Percentiles rank a stretch among this genome's conserved stretches.
Conservation (phyloP, 306 rosid species). For the Astragalus glycyphyllos region DNA sequence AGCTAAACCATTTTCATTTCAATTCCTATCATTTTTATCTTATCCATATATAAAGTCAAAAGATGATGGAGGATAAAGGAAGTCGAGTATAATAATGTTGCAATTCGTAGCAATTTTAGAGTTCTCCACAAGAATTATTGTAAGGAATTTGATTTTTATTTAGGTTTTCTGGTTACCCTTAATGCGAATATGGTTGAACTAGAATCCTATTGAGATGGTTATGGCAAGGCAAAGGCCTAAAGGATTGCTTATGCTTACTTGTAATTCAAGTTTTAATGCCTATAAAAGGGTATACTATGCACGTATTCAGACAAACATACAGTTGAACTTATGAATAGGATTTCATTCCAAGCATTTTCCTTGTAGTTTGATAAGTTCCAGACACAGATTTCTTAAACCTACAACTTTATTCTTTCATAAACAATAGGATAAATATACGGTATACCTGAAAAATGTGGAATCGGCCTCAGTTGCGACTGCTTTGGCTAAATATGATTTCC, state of each 20-base stretch:
- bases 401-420: background rate
- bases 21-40: slow-evolving; percentile 19
- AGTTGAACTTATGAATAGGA: slow-evolving; percentile 6
- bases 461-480: slow-evolving; percentile 99
- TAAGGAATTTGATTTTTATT: background rate
- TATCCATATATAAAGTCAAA: background rate
- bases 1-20: slow-evolving; percentile 7
- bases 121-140: slow-evolving; percentile 20
- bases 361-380: background rate
- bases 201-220: background rate
- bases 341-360: slow-evolving; percentile 18
- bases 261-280: slow-evolving; percentile 14
- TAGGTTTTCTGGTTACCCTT: background rate
- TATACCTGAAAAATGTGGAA: slow-evolving; percentile 94
- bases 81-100: background rate
- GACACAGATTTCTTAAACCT: background rate
- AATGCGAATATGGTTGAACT: background rate
- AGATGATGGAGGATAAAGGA: slow-evolving; percentile 10
- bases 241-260: slow-evolving; percentile 8
- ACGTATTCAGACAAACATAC: background rate
- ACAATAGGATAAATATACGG: slow-evolving; percentile 44
- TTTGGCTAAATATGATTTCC: slow-evolving; percentile 98
- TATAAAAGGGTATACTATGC: slow-evolving; percentile 3
- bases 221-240: slow-evolving; percentile 7
- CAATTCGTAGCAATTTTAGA: background rate